A percentile compares a stretch with the other conserved stretches of the same genome.
Evolutionary conservation across 2,329 filamentous ascomycete genomes (phyloP).

Genomic region (Aspergillus quadricinctus): DNA sequence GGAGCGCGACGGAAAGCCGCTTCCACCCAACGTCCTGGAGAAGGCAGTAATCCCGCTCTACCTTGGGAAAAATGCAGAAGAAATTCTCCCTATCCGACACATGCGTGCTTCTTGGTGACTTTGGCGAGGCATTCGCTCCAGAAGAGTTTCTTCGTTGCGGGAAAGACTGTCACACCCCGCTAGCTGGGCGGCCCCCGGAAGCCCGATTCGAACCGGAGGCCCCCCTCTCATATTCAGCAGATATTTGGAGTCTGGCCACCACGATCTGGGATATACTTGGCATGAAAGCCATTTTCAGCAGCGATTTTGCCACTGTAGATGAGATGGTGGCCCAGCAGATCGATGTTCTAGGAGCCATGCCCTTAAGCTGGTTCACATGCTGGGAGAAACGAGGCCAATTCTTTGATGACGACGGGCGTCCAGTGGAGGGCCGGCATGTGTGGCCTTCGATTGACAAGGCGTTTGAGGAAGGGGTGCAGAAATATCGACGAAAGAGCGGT

Average conservation of each 20-base stretch:
- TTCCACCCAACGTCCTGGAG: conserved; percentile 23
- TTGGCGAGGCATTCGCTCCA: conserved; percentile 18
- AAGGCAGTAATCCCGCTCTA: conserved; percentile 23
- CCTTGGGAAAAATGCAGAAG: conserved; percentile 26
- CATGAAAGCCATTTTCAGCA: conserved; percentile 9
- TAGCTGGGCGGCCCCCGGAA: conserved; percentile 2
- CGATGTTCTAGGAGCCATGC: conserved; percentile 17
- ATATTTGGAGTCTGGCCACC: no score
- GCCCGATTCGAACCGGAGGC: no score
- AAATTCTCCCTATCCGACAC: conserved; percentile 27
- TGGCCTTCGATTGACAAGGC: conserved; percentile 14
- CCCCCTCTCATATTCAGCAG: no score
- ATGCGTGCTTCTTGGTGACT: conserved; percentile 30
- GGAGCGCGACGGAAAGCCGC: conserved; percentile 16
- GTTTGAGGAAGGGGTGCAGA: conserved; percentile 17
- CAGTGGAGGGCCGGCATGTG: conserved; percentile 9
- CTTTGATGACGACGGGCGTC: conserved; percentile 9
- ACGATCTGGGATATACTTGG: background rate
- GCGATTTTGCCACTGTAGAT: conserved; percentile 6
- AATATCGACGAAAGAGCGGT: conserved; percentile 9
- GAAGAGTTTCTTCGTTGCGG: conserved; percentile 18
- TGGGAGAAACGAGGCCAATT: conserved; percentile 15
- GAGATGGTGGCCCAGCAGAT: conserved; percentile 10
- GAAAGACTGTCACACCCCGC: conserved; percentile 17
- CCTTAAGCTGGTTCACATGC: conserved; percentile 13